Conservation (phyloP, 148 eudicot species). For the Pouteria glomerata region DNA sequence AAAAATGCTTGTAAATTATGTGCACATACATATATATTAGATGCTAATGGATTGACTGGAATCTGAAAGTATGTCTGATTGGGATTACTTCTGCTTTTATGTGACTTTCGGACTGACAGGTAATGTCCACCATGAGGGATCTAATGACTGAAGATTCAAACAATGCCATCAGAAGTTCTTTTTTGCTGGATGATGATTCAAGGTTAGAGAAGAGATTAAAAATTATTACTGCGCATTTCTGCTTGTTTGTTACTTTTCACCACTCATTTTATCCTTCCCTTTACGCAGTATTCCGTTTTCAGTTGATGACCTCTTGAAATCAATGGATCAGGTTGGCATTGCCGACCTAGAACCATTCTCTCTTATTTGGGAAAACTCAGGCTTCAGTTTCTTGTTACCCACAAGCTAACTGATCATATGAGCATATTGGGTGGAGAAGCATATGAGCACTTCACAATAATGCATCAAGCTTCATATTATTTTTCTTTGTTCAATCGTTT, state of each 20-base stretch:
- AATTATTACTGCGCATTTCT: background rate
- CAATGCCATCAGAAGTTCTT: conserved; percentile 77
- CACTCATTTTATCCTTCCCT: conserved; percentile 5
- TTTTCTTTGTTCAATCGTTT: too few species aligned
- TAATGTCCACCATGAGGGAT: conserved; percentile 74
- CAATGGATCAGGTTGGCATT: conserved; percentile 64
- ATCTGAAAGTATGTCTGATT: background rate
- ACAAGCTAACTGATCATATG: conserved; percentile 6
- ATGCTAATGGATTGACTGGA: background rate
- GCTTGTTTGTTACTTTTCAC: background rate
- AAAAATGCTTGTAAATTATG: background rate
- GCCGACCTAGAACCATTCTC: conserved; percentile 79
- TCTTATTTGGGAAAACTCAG: conserved; percentile 73
- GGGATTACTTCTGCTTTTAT: too few species aligned
- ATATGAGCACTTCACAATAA: too few species aligned
- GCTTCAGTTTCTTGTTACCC: conserved; percentile 34
- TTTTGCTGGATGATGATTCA: conserved; percentile 85
- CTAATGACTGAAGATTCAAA: conserved; percentile 84
- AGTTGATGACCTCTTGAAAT: conserved; percentile 75
- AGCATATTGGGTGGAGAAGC: too few species aligned
- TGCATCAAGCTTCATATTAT: too few species aligned
- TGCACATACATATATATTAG: background rate
- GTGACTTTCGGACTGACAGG: conserved; percentile 29
- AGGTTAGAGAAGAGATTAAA: conserved; percentile 35
- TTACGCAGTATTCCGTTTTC: conserved; percentile 83